These are phyloP conservation scores for Shiraia sp. DNA, from an alignment of 2,329 filamentous ascomycete genomes.

Conservation along the genomic window DNA sequence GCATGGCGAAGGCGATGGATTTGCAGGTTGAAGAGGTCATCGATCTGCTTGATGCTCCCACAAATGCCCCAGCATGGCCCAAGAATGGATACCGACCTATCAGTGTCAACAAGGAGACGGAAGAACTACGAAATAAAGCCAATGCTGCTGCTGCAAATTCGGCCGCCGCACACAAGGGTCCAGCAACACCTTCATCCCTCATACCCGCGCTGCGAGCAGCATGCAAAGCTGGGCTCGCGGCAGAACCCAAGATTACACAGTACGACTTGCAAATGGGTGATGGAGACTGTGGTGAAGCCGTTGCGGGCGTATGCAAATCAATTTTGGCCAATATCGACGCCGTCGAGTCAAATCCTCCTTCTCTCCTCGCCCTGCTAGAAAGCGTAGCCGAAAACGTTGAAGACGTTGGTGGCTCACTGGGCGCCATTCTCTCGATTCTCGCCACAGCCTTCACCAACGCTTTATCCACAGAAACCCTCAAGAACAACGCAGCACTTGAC, in stretches of 20 bases:
- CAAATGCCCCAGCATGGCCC: slow-evolving; percentile 57
- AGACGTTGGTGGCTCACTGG: slow-evolving; percentile 73
- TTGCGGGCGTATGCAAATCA: slow-evolving; percentile 68
- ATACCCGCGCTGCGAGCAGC: slow-evolving; percentile 48
- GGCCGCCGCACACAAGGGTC: slow-evolving; percentile 25
- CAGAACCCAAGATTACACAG: slow-evolving; percentile 67
- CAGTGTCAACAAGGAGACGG: slow-evolving; percentile 28
- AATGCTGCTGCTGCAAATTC: slow-evolving; percentile 27
- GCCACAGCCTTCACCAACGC: slow-evolving; percentile 71
- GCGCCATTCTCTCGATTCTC: slow-evolving; percentile 81
- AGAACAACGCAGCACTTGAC: slow-evolving; percentile 33
- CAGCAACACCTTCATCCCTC: slow-evolving; percentile 46
- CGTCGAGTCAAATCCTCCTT: slow-evolving; percentile 55
- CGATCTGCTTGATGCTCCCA: slow-evolving; percentile 54
- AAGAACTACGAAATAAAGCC: slow-evolving; percentile 31
- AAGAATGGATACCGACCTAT: slow-evolving; percentile 50
- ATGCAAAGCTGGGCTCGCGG: slow-evolving; percentile 55
- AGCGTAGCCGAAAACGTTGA: slow-evolving; percentile 66
- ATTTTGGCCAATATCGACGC: slow-evolving; percentile 56
- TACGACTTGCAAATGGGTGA: slow-evolving; percentile 85
- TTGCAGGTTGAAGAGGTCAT: slow-evolving; percentile 49
- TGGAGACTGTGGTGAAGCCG: slow-evolving; percentile 78
- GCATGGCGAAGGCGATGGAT: slow-evolving; percentile 48
- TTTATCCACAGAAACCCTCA: slow-evolving; percentile 37
- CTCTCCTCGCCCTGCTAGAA: slow-evolving; percentile 61